Conservation (phyloP, 805 yeast species). For the Kodamaea sagamina region DNA sequence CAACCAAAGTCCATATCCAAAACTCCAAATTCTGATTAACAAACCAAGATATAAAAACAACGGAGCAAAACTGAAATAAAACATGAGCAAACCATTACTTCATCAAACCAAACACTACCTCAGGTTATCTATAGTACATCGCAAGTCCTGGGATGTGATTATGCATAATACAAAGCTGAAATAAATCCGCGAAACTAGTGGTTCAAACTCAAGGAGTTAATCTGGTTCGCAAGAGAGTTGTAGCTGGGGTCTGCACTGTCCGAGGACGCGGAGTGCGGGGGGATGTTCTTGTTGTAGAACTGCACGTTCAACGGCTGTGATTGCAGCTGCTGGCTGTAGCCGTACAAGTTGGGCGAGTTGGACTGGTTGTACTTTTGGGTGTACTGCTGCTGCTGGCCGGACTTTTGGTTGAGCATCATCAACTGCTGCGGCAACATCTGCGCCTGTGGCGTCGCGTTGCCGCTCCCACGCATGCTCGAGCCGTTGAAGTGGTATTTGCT, state of each 20-base stretch:
- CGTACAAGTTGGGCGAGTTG: slow-evolving; percentile 29
- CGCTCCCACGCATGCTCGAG: slow-evolving; percentile 17
- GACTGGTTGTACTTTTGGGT: slow-evolving; percentile 22
- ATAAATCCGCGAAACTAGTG: slow-evolving; percentile 2
- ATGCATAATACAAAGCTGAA: slow-evolving; percentile 9
- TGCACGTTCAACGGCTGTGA: slow-evolving; percentile 3
- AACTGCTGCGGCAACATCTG: slow-evolving; percentile 26
- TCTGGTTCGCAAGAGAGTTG: slow-evolving; percentile 28
- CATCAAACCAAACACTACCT: slow-evolving; percentile 4
- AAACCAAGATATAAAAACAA: slow-evolving; percentile 4
- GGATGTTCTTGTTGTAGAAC: slow-evolving; percentile 5
- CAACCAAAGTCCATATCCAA: slow-evolving; percentile 8
- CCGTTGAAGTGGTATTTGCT: slow-evolving; percentile 20
- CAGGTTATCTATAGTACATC: slow-evolving; percentile 8
- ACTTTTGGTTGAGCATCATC: slow-evolving; percentile 22
- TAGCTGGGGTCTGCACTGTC: slow-evolving; percentile 3
- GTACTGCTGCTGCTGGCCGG: slow-evolving; percentile 18
- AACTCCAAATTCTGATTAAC: slow-evolving; percentile 1
- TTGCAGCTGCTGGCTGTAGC: slow-evolving; percentile 16
- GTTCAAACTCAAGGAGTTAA: slow-evolving; percentile 35
- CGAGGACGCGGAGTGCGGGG: slow-evolving; percentile 2
- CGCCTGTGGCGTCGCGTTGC: slow-evolving; percentile 21
- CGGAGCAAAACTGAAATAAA: slow-evolving; percentile 7
- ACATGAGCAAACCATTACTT: neutral
- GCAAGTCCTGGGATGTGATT: slow-evolving; percentile 3